These are phyloP conservation scores for Margaritispora aquatica DNA, from an alignment of 495 filamentous ascomycete species.

Conservation along the genomic window DNA sequence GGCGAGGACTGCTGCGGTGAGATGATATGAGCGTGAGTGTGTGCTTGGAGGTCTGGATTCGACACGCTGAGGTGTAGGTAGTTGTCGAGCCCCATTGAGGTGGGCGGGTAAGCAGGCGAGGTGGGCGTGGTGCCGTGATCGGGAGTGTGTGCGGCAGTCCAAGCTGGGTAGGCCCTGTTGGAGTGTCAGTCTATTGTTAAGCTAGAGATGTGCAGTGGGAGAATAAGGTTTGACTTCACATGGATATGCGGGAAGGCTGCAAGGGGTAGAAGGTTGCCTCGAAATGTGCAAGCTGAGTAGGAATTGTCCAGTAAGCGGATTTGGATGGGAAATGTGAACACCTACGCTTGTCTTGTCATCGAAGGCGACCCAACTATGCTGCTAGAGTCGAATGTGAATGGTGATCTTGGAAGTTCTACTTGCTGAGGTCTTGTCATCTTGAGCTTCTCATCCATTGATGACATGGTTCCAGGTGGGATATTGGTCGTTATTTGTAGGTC, in stretches of 20 bases:
- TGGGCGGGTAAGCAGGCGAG: conserved; percentile 32
- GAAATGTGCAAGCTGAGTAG: no score
- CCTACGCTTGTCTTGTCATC: conserved; percentile 19
- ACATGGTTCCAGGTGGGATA: conserved; percentile 1
- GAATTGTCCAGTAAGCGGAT: no score
- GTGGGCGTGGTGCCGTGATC: conserved; percentile 35
- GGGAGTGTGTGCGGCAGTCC: conserved; percentile 32
- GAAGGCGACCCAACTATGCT: conserved; percentile 42
- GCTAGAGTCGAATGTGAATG: conserved; percentile 49
- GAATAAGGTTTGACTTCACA: conserved; percentile 9
- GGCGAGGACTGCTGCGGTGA: conserved; percentile 27
- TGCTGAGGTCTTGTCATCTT: conserved; percentile 40
- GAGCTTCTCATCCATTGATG: conserved; percentile 39
- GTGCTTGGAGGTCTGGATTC: conserved; percentile 37
- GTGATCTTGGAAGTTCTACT: conserved; percentile 43
- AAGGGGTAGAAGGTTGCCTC: not conserved
- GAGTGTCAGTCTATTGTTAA: conserved; percentile 10
- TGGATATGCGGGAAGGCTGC: not conserved
- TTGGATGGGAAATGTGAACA: no score
- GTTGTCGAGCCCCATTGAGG: conserved; percentile 41
- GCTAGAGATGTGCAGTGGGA: conserved; percentile 5
- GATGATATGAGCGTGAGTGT: no score
- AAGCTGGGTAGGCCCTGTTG: conserved; percentile 31
- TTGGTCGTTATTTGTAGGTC: conserved; percentile 26
- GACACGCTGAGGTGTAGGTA: conserved; percentile 38